Conservation (phyloP, 2,329 filamentous ascomycete species). For the Pseudopithomyces maydicus region DNA sequence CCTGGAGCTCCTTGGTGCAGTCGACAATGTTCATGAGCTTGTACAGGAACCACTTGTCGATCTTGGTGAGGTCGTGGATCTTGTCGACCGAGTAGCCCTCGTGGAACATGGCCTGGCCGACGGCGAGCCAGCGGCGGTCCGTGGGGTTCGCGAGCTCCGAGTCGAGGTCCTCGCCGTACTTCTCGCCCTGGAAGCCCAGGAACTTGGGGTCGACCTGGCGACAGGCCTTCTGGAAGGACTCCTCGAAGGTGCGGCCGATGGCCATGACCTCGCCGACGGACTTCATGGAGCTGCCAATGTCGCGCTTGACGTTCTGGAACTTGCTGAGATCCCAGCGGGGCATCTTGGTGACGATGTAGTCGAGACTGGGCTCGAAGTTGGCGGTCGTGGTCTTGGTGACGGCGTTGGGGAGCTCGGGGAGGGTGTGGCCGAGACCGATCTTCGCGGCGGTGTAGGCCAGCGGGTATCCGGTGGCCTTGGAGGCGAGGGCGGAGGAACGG, state of each 20-base stretch:
- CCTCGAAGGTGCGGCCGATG: conserved; percentile 96
- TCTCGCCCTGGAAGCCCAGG: conserved; percentile 91
- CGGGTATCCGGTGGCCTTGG: conserved; percentile 97
- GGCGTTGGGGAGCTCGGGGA: conserved; percentile 95
- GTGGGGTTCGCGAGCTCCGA: conserved; percentile 89
- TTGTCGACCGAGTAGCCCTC: conserved; percentile 92
- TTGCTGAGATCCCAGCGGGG: conserved; percentile 98
- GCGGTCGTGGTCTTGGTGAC: conserved; percentile 98
- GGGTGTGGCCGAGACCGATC: conserved; percentile 93
- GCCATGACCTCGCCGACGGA: conserved; percentile 99
- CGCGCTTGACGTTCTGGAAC: conserved; percentile 97
- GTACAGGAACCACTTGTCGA: conserved; percentile 99
- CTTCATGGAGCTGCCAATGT: conserved; percentile 98
- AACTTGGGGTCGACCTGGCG: conserved; percentile 93
- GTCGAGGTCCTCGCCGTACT: conserved; percentile 86
- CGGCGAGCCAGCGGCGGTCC: conserved; percentile 94
- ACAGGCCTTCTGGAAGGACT: conserved; percentile 98
- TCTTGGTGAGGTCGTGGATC: conserved; percentile 94
- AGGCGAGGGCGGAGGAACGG: conserved; percentile 93
- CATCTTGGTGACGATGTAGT: conserved; percentile 99
- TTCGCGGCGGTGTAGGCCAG: conserved; percentile 97
- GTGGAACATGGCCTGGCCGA: conserved; percentile 97
- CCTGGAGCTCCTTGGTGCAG: conserved; percentile 83
- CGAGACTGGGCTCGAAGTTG: conserved; percentile 96
- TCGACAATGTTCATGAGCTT: conserved; percentile 98